Conservation (phyloP, 1,284 basidiomycete genomes). For the Fistulinella staudtii region DNA sequence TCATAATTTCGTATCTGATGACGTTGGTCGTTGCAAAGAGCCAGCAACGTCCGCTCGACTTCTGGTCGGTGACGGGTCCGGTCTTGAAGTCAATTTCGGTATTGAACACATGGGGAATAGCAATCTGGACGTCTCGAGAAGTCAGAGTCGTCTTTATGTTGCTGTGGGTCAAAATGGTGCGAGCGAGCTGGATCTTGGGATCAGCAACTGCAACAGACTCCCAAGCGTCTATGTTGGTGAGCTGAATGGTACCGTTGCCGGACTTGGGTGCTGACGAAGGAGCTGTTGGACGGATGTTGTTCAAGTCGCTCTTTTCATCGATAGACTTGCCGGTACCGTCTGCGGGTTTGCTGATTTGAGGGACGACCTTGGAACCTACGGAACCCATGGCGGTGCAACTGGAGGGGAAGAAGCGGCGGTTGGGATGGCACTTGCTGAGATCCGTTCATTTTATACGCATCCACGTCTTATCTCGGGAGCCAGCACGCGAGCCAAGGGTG, state of each 20-base stretch:
- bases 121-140: conserved; percentile 59
- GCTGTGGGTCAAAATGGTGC: conserved; percentile 75
- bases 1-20: conserved; percentile 80
- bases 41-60: conserved; percentile 87
- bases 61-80: conserved; percentile 85
- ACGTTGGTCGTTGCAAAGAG: conserved; percentile 90
- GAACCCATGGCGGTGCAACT: conserved; percentile 24
- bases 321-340: conserved; percentile 23
- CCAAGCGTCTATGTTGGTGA: conserved; percentile 60
- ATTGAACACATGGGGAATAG: conserved; percentile 84
- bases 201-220: conserved; percentile 53
- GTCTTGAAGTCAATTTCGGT: conserved; percentile 76
- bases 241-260: conserved; percentile 56
- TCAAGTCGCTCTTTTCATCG: conserved; percentile 24
- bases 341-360: conserved; percentile 14
- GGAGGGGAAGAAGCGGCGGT: conserved; percentile 4
- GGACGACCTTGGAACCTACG: conserved; percentile 20
- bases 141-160: conserved; percentile 67
- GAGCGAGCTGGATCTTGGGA: conserved; percentile 71
- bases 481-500: conserved; percentile 11
- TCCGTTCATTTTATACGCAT: conserved; percentile 25
- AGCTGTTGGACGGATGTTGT: neutral
- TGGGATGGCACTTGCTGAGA: conserved; percentile 13
- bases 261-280: conserved; percentile 32
- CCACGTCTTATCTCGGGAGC: conserved; percentile 16